phyloP scores from a whole-genome alignment of 2,329 filamentous ascomycete genomes.

The Graphilbum ipis-grandicollis region DNA sequence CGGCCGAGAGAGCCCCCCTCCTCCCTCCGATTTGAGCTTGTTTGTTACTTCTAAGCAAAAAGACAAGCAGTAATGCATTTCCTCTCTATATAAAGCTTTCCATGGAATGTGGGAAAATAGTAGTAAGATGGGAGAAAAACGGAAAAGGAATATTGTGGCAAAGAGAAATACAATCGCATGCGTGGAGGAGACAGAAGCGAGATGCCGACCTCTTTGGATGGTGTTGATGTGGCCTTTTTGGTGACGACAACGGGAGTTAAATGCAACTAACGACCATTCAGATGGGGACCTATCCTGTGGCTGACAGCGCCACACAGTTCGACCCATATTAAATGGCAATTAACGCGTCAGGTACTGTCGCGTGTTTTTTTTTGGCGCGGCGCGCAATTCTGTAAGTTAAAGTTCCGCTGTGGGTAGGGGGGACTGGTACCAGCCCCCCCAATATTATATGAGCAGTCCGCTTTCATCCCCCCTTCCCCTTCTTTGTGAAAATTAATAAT shows the following conservation, averaged over 20 bases:
- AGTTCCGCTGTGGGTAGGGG: too few species aligned
- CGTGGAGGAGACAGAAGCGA: background rate
- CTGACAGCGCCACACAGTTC: too few species aligned
- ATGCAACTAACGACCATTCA: too few species aligned
- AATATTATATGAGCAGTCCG: constrained; percentile 1
- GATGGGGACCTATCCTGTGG: too few species aligned
- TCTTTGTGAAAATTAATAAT: background rate
- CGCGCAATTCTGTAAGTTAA: background rate
- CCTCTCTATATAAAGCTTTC: too few species aligned
- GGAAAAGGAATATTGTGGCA: too few species aligned
- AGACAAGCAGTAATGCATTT: too few species aligned
- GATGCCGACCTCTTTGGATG: background rate
- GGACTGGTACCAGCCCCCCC: constrained; percentile 5
- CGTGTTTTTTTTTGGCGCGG: background rate
- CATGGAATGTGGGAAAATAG: too few species aligned
- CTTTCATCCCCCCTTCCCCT: background rate
- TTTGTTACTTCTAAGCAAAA: too few species aligned
- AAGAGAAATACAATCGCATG: background rate
- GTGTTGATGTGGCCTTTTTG: background rate
- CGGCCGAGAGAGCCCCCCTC: too few species aligned
- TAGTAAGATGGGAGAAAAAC: background rate
- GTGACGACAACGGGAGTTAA: background rate
- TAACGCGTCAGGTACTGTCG: background rate
- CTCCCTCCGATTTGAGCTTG: too few species aligned
- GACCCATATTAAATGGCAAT: too few species aligned